Conservation (phyloP, 2,329 filamentous ascomycete genomes). For the Aspergillus thermomutatus region DNA sequence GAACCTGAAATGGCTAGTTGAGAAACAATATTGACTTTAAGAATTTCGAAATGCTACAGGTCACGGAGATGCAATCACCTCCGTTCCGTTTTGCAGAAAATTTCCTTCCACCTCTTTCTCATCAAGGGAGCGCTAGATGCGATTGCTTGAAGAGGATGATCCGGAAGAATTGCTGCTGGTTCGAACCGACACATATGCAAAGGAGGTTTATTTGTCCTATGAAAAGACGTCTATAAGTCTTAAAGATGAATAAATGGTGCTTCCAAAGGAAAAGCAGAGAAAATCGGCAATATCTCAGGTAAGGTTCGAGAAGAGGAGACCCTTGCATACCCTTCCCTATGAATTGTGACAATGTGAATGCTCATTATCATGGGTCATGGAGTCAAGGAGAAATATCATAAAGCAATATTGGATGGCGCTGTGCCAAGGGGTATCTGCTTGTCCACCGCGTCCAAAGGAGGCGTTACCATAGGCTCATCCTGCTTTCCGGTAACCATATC, state of each 20-base stretch:
- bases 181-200: background rate
- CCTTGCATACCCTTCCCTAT: background rate
- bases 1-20: slow-evolving; percentile 3
- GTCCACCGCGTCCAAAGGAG: slow-evolving; percentile 29
- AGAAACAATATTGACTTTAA: slow-evolving; percentile 12
- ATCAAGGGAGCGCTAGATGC: slow-evolving; percentile 35
- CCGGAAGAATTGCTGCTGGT: background rate
- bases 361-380: background rate
- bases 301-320: background rate
- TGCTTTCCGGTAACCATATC: background rate
- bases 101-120: slow-evolving; percentile 31
- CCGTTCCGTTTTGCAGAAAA: slow-evolving; percentile 12
- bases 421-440: slow-evolving; percentile 14
- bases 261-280: no score
- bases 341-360: background rate
- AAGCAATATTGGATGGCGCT: slow-evolving; percentile 2
- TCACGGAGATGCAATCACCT: slow-evolving; percentile 8
- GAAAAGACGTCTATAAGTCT: background rate
- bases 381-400: slow-evolving; percentile 2
- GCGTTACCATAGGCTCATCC: slow-evolving; percentile 25
- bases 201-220: no score
- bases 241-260: no score
- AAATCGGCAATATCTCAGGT: background rate
- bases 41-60: slow-evolving; percentile 15
- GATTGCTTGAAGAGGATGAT: slow-evolving; percentile 36